These are phyloP conservation scores for Elsinoe ampelina DNA, from an alignment of 2,329 filamentous ascomycete species.

Conservation along the genomic window DNA sequence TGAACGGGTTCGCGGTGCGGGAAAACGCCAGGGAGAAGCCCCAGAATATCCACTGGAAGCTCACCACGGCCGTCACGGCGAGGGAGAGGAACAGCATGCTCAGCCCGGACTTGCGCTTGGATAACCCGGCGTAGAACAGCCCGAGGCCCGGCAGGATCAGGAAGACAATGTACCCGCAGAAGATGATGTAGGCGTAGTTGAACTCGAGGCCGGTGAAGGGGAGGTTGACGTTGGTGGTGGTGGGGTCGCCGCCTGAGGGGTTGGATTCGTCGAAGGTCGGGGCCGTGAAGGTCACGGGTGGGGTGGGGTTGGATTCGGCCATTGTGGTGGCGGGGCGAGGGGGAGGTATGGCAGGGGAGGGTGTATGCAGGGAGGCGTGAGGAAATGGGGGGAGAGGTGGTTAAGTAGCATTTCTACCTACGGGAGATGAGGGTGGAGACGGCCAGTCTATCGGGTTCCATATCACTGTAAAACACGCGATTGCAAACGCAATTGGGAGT, in stretches of 20 bases:
- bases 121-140: conserved; percentile 54
- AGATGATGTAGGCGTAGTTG: conserved; percentile 51
- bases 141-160: conserved; percentile 59
- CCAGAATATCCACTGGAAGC: conserved; percentile 53
- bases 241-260: conserved; percentile 47
- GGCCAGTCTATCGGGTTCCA: not conserved
- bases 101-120: conserved; percentile 53
- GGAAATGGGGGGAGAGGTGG: not conserved
- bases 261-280: conserved; percentile 33
- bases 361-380: not conserved
- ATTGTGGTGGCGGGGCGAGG: not conserved
- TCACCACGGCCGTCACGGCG: conserved; percentile 34
- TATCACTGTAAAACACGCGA: conserved; percentile 4
- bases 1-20: conserved; percentile 51
- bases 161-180: conserved; percentile 54
- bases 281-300: conserved; percentile 6
- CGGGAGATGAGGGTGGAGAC: not conserved
- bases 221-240: conserved; percentile 46
- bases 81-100: conserved; percentile 46
- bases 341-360: not conserved
- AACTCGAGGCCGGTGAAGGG: conserved; percentile 52
- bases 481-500: not conserved
- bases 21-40: conserved; percentile 56
- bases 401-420: not conserved
- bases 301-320: conserved; percentile 2